A percentile compares a stretch with the other conserved stretches of the same genome.
phyloP scores from a whole-genome alignment of 2,329 filamentous ascomycete species.

The Paraconiothyrium brasiliense region DNA sequence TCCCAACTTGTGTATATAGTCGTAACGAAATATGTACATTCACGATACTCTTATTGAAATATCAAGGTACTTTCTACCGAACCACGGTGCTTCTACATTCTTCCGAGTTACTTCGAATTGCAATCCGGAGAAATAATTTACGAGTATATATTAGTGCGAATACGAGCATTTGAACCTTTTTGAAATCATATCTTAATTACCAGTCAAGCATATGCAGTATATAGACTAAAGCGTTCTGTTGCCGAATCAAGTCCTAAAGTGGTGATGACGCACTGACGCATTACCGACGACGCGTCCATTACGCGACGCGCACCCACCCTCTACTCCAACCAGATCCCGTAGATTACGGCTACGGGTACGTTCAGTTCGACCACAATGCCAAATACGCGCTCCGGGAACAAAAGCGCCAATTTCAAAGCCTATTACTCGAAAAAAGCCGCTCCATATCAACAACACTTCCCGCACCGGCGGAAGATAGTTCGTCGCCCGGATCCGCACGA shows the following conservation, averaged over 20 bases:
- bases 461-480: constrained; percentile 39
- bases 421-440: constrained; percentile 43
- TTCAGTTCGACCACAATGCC: constrained; percentile 32
- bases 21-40: background rate
- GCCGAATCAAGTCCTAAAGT: background rate
- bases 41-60: background rate
- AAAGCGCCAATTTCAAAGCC: constrained; percentile 34
- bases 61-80: background rate
- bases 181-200: background rate
- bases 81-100: too few relatives aligned
- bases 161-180: background rate
- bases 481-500: constrained; percentile 27
- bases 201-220: background rate
- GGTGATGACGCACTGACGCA: background rate
- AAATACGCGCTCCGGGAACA: constrained; percentile 38
- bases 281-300: background rate
- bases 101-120: too few relatives aligned
- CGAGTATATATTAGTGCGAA: background rate
- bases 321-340: background rate
- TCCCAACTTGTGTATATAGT: constrained; percentile 7
- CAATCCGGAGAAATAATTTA: background rate
- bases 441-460: constrained; percentile 41
- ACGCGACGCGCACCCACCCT: background rate
- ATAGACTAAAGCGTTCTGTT: background rate
- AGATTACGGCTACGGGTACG: background rate